These are phyloP conservation scores for Candida silvicultrix DNA, from an alignment of 805 yeast species.

Conservation along the genomic window DNA sequence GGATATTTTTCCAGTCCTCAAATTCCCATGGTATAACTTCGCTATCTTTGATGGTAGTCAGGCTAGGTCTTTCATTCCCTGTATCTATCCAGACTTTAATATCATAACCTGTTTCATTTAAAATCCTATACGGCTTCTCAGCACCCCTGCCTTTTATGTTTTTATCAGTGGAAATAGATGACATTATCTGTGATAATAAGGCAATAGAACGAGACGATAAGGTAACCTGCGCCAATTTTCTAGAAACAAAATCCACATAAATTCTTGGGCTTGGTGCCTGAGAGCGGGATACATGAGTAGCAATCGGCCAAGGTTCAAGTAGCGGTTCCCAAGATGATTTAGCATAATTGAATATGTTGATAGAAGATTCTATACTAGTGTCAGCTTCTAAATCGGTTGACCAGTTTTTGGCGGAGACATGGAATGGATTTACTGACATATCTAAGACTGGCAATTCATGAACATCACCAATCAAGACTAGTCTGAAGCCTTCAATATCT, in stretches of 20 bases:
- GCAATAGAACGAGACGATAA: slow-evolving; percentile 79
- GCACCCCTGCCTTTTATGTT: slow-evolving; percentile 64
- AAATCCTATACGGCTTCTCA: slow-evolving; percentile 73
- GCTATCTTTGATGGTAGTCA: slow-evolving; percentile 37
- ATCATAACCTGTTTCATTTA: slow-evolving; percentile 81
- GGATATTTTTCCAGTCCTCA: slow-evolving; percentile 85
- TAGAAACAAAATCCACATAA: slow-evolving; percentile 64
- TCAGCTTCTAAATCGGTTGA: slow-evolving; percentile 74
- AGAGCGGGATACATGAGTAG: slow-evolving; percentile 56
- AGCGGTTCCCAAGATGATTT: slow-evolving; percentile 94
- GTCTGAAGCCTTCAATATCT: slow-evolving; percentile 66
- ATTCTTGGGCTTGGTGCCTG: slow-evolving; percentile 40
- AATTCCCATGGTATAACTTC: slow-evolving; percentile 76
- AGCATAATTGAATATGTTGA: slow-evolving; percentile 81
- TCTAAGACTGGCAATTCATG: slow-evolving; percentile 88
- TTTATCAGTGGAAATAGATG: slow-evolving; percentile 46
- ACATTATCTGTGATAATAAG: slow-evolving; percentile 60
- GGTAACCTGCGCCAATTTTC: slow-evolving; percentile 72
- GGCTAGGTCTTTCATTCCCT: slow-evolving; percentile 17
- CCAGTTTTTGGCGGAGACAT: slow-evolving; percentile 71
- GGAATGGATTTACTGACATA: slow-evolving; percentile 65
- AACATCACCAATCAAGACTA: slow-evolving; percentile 83
- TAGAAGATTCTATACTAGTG: slow-evolving; percentile 53
- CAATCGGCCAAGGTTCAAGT: slow-evolving; percentile 80
- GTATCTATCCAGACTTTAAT: slow-evolving; percentile 78